Evolutionary conservation across 352 stramenopile species (phyloP), one percentile per base, ranked within the genome.

Genomic region (Albugo laibachii): DNA sequence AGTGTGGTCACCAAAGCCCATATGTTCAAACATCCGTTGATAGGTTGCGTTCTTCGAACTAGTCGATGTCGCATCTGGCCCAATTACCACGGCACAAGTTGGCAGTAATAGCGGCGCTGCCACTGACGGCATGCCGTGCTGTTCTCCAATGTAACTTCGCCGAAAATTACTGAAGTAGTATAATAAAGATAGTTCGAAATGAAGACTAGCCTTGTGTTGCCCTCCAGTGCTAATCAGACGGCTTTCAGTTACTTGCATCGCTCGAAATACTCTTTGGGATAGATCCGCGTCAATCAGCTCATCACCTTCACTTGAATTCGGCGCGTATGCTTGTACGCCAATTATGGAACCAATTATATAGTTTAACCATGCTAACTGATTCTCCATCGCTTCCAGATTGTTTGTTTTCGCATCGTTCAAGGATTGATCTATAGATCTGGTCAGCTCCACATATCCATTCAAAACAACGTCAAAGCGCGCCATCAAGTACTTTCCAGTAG

Each of bases 331-430:
- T 62, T 98, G 92, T 4, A 89, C 92, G 36, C 92, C 93, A 47
- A 99, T 94, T 56, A 98, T 92, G 5, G 91, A 78, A 15, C 87
- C 94, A 45, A 97, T 85, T 16, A 97, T 88, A 59, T 98, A 97
- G 39, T 95, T 89, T 16, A 99, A 61, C 95, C 95, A 99, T 13
- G 94, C 95, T 41, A 97, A 62, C 61, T 98, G 88, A 43, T 86
- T 93, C 60, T 99, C 95, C 53, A 97, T 76, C 14, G 80, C 45
- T 19, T 40, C n/a, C 10, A 69, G 24, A 31, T 31, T 31, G 8
- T 31, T 31, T 31, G 24, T 3, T 31, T 31, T 31, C 36, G 65
- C 82, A 41, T 68, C 56, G 34, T 87, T 63, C 8, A 69, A 61
- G 2, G 52, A 49, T n/a, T 62, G 62, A 40, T 66, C 72, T 15